Base-by-base conservation (phyloP, 2,329 filamentous ascomycete species). In the Cercospora sojina region DNA sequence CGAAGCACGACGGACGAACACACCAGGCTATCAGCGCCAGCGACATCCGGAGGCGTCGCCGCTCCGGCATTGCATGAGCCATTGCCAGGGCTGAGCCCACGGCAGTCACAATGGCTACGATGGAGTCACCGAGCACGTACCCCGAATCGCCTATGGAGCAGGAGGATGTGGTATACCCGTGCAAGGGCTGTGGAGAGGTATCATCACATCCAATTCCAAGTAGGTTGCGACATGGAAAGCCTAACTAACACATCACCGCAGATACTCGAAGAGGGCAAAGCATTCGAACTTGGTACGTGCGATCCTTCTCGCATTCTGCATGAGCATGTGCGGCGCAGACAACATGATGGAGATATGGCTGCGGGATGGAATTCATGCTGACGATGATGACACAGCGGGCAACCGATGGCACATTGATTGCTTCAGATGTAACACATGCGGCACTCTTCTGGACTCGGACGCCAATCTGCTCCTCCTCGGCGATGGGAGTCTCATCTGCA, bases 231-330 rank as follows among this genome's bases (percentile, higher is more conserved):
- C 27, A 56, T 25, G 32, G 60, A 18, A 63, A 20, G 60, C 57
- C 43, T 35, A 53, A 53, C 69, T 71, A 68, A 70, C 63, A 35
- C 32, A 20, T 41, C 31, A 49, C 29, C 25, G 64, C 78, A 97
- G 93, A 97, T 98, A 72, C 86, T 99, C 20, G 95, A 99, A 80
- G 95, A 99, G 85, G 95, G 95, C 74, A 98, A 98, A 81, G 95
- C 95, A 61, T 99, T 97, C 76, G 95, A 99, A 82, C 86, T 99
- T 75, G 93, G 94, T 98, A 82, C 77, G 66, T 71, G 49, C 55
- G 23, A 35, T 35, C 25, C 32, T 35, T 8, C 18, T 55, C n/a
- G 23, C 5, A 27, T 56, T 20, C 20, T 55, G 32, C 27, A 13
- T 38, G 32, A 20, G 47, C 20, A 56, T 38, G 25, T 10, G 18